These are phyloP conservation scores for Pythium oligandrum DNA, from an alignment of 352 stramenopile species.

Conservation along the genomic window DNA sequence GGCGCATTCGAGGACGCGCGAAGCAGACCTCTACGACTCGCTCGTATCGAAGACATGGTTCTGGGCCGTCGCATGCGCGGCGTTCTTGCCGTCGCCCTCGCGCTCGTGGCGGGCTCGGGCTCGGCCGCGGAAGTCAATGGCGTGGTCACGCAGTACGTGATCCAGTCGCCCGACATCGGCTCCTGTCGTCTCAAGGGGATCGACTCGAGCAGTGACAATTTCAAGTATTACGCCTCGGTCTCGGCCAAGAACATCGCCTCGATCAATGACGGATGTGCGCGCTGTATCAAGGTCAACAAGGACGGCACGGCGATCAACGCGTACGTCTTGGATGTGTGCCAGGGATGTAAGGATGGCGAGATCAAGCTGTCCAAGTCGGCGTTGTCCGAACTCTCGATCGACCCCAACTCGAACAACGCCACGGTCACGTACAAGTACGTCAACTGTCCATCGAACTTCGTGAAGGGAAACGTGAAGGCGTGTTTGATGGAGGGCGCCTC, in stretches of 20 bases:
- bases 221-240: constrained; percentile 77
- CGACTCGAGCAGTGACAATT: constrained; percentile 48
- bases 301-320: constrained; percentile 39
- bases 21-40: too few relatives aligned
- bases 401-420: constrained; percentile 42
- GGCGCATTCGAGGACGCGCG: too few relatives aligned
- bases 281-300: constrained; percentile 67
- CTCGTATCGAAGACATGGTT: too few relatives aligned
- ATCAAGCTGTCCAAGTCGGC: constrained; percentile 48
- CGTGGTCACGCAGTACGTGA: constrained; percentile 46
- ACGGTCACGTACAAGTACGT: constrained; percentile 58
- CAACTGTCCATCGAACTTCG: constrained; percentile 46
- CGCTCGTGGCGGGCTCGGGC: constrained; percentile 25
- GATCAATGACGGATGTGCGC: constrained; percentile 57
- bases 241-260: constrained; percentile 38
- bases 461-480: constrained; percentile 69
- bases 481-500: constrained; percentile 82
- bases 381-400: constrained; percentile 37
- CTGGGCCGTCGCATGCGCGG: too few relatives aligned
- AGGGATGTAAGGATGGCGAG: constrained; percentile 41
- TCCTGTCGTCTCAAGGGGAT: constrained; percentile 73
- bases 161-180: constrained; percentile 53
- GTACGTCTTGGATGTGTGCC: constrained; percentile 69
- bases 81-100: constrained; percentile 10
- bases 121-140: constrained; percentile 18